These are phyloP conservation scores for Cystofilobasidium bisporidii DNA, from an alignment of 768 basidiomycete species.

Conservation along the genomic window DNA sequence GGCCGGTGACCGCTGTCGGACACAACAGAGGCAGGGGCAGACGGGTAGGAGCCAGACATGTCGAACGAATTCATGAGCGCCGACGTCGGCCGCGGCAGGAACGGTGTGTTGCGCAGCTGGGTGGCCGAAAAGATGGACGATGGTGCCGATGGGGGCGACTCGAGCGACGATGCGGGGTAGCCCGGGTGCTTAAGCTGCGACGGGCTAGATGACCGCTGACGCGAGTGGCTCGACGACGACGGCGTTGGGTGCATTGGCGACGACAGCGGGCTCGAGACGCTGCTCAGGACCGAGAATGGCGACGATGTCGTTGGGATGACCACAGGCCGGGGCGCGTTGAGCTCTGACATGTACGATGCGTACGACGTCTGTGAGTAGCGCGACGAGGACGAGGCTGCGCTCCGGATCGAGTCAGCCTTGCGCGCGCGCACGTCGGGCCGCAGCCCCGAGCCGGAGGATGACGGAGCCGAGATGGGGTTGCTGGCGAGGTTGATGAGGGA, in stretches of 20 bases:
- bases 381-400: constrained; percentile 14
- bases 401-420: constrained; percentile 11
- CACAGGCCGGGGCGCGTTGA: constrained; percentile 12
- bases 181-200: background rate
- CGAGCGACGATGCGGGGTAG: background rate
- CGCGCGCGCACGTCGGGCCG: background rate
- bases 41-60: constrained; percentile 10
- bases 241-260: background rate
- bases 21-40: constrained; percentile 11
- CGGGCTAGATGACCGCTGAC: background rate
- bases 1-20: background rate
- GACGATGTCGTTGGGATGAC: background rate
- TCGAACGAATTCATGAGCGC: constrained; percentile 19
- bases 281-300: background rate
- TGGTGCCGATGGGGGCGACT: constrained; percentile 3
- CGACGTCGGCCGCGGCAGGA: constrained; percentile 27
- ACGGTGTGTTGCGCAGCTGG: background rate
- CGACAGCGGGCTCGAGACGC: background rate
- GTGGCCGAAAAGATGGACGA: constrained; percentile 1
- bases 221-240: background rate
- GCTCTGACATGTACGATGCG: constrained; percentile 16
- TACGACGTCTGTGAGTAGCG: constrained; percentile 24
- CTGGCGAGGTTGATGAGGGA: background rate
- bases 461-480: background rate
- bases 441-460: background rate